Evolutionary conservation across 2,329 filamentous ascomycete genomes (phyloP), one percentile per base, ranked within the genome.

Genomic region (Drechslerella coelobrocha): DNA sequence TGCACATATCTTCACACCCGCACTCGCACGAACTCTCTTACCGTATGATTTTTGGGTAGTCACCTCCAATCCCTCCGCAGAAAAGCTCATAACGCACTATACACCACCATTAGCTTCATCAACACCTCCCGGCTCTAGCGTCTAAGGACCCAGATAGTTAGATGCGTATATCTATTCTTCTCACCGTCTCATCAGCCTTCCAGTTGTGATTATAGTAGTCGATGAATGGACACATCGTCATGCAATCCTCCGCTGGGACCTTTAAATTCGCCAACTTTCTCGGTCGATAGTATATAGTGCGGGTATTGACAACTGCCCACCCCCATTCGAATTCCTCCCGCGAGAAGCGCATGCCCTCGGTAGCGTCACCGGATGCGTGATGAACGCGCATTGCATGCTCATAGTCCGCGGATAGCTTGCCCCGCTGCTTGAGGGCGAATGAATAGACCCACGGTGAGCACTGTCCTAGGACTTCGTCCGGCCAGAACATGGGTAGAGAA

Each of bases 171-270:
- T n/a, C 14, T 10, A 24, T 50, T 24, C 26, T 23, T 27, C 47
- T 26, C 43, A 71, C 66, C 48, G 59, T 54, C 7, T 63, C 45
- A n/a, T 54, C 66, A 3, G 29, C 51, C 12, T 12, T 39, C 47
- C 41, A 52, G 34, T 71, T 53, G 47, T 76, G 75, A 48, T 76
- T 76, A 54, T 75, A 75, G 47, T 76, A 76, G 53, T 76, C 75
- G 12, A 76, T 76, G 48, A 76, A 75, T 6, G 75, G 75, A 39
- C 75, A 76, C 24, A 76, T 47, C 7, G 74, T 73, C 73, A 76
- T 73, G 45, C 73, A 75, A 60, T 76, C 63, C 52, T 74, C 75
- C 4, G 61, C 68, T 1, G 63, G 68, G 1, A 63, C 34, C 52
- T n/a, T n/a, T n/a, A n/a, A n/a, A n/a, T 60, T 71, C 39, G 57